A percentile compares a stretch with the other conserved stretches of the same genome.
phyloP scores from a whole-genome alignment of 1,284 basidiomycete species.

The Moesziomyces antarcticus region DNA sequence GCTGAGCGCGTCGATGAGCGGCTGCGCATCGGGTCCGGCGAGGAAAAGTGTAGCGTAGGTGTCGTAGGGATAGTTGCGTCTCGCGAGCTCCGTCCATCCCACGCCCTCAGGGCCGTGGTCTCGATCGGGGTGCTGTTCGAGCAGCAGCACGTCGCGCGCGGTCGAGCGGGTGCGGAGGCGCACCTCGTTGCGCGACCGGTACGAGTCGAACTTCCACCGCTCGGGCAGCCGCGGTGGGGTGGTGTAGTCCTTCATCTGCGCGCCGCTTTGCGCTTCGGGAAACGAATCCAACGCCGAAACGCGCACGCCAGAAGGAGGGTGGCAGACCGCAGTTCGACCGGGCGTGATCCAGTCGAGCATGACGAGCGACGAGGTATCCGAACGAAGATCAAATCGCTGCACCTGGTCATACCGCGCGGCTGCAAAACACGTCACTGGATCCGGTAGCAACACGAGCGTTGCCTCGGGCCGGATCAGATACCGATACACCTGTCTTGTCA shows the following conservation, averaged over 20 bases:
- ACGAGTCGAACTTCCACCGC: constrained; percentile 86
- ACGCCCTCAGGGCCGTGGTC: neutral
- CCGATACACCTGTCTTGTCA: constrained; percentile 42
- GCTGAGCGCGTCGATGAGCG: constrained; percentile 71
- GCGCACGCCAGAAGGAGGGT: neutral
- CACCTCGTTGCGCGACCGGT: constrained; percentile 87
- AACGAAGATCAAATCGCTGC: constrained; percentile 61
- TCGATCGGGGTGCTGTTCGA: constrained; percentile 72
- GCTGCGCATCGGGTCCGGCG: constrained; percentile 74
- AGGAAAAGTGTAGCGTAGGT: constrained; percentile 86
- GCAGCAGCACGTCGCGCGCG: constrained; percentile 79
- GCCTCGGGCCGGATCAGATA: constrained; percentile 51
- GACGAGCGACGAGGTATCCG: constrained; percentile 48
- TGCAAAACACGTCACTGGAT: constrained; percentile 64
- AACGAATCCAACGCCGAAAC: neutral
- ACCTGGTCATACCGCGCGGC: constrained; percentile 55
- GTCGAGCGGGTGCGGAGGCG: constrained; percentile 75
- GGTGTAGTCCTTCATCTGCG: constrained; percentile 5
- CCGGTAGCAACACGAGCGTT: constrained; percentile 58
- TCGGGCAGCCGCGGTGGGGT: constrained; percentile 72
- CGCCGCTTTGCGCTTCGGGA: neutral
- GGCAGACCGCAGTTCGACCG: constrained; percentile 40
- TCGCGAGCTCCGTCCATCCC: constrained; percentile 69
- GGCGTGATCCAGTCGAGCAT: constrained; percentile 66
- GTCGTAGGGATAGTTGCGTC: constrained; percentile 78